A percentile compares a stretch with the other conserved stretches of the same genome.
Conservation (phyloP, 495 filamentous ascomycete species). For the Penicillium salamii region DNA sequence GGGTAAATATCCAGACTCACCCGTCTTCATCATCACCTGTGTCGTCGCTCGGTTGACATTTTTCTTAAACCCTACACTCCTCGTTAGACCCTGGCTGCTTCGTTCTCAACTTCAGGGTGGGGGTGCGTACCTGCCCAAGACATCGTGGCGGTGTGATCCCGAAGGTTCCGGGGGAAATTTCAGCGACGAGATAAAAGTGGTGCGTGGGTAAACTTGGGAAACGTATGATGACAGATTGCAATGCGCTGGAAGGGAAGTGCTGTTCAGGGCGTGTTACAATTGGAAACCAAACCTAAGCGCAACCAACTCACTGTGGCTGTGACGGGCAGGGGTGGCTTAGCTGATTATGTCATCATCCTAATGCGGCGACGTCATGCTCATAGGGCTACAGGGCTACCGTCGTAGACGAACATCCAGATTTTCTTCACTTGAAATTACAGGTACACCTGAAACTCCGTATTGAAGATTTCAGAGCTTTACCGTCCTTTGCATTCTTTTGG, state of each 20-base stretch:
- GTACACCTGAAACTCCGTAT: no score
- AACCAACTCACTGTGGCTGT: background rate
- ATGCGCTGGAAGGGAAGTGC: no score
- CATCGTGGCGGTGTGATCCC: conserved; percentile 43
- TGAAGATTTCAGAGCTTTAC: background rate
- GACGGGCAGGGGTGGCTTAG: conserved; percentile 6
- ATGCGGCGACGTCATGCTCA: conserved; percentile 26
- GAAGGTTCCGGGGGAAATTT: background rate
- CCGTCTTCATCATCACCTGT: conserved; percentile 99
- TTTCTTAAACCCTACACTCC: conserved; percentile 84
- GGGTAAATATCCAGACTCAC: conserved; percentile 42
- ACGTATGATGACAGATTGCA: background rate
- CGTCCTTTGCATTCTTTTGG: background rate
- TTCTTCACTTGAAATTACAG: no score
- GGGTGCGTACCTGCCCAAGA: conserved; percentile 59
- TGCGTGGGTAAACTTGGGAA: background rate
- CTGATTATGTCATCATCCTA: conserved; percentile 14
- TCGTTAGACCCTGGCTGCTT: background rate
- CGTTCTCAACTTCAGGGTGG: background rate
- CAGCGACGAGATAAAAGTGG: background rate
- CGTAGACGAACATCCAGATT: no score
- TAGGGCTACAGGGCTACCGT: conserved; percentile 2
- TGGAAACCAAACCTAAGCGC: background rate
- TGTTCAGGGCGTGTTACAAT: background rate
- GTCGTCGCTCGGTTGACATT: conserved; percentile 98